These are phyloP conservation scores for Lophium mytilinum DNA, from an alignment of 495 filamentous ascomycete genomes.

Conservation along the genomic window DNA sequence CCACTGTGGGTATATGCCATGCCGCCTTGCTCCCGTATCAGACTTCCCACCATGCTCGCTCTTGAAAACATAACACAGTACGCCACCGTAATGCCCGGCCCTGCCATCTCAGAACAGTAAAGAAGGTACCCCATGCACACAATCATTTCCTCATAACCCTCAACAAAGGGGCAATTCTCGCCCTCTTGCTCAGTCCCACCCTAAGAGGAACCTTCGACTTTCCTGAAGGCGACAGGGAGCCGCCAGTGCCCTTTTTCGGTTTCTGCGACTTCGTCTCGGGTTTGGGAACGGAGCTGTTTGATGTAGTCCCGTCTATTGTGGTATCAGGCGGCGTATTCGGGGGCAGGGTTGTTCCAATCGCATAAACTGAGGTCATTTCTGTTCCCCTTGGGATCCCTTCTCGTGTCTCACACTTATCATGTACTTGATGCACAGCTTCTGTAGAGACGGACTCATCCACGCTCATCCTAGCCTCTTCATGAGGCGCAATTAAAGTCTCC, in stretches of 20 bases:
- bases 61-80: no score
- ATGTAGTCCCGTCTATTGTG: neutral
- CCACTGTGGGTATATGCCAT: no score
- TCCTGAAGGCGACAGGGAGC: constrained; percentile 40
- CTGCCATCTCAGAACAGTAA: no score
- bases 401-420: neutral
- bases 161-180: constrained; percentile 39
- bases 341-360: neutral
- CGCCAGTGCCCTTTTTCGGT: neutral
- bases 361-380: neutral
- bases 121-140: no score
- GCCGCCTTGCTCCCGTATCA: no score
- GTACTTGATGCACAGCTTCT: neutral
- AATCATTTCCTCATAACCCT: neutral
- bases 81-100: no score
- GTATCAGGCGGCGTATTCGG: neutral
- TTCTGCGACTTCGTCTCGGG: neutral
- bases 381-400: neutral
- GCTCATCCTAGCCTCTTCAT: neutral
- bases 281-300: neutral
- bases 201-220: constrained; percentile 52
- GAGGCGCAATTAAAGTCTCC: neutral
- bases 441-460: neutral
- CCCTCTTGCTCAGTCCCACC: constrained; percentile 59
- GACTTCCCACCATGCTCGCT: no score